Evolutionary conservation across 352 stramenopile genomes (phyloP).

Genomic region (Plasmopara viticola): DNA sequence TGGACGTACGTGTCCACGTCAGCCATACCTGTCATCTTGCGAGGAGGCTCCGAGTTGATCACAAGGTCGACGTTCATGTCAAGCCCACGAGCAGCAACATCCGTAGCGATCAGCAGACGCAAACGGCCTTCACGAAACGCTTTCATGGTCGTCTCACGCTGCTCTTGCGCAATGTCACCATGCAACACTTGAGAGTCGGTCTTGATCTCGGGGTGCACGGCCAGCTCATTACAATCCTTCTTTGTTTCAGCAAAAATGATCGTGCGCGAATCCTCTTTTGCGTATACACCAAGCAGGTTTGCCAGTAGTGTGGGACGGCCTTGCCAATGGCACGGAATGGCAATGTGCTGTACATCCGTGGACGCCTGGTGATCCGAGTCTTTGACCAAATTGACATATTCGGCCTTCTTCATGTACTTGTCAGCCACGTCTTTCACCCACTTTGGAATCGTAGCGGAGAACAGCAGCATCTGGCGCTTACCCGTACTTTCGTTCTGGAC

Average conservation of each 20-base stretch:
- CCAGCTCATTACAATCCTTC: slow-evolving; percentile 92
- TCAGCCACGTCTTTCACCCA: slow-evolving; percentile 89
- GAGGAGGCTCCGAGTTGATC: slow-evolving; percentile 92
- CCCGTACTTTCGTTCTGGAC: slow-evolving; percentile 45
- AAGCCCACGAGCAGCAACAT: slow-evolving; percentile 94
- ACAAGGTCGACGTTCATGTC: slow-evolving; percentile 97
- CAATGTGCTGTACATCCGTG: slow-evolving; percentile 90
- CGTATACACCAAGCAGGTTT: slow-evolving; percentile 76
- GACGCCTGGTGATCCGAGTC: slow-evolving; percentile 85
- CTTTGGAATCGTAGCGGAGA: slow-evolving; percentile 90
- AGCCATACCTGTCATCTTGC: slow-evolving; percentile 70
- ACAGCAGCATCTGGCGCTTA: slow-evolving; percentile 85
- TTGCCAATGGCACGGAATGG: slow-evolving; percentile 90
- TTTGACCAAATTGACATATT: slow-evolving; percentile 90
- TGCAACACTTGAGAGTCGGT: slow-evolving; percentile 89
- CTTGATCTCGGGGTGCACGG: slow-evolving; percentile 84
- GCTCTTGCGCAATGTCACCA: slow-evolving; percentile 95
- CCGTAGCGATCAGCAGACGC: slow-evolving; percentile 94
- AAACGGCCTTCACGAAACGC: slow-evolving; percentile 94
- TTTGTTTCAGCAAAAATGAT: slow-evolving; percentile 95
- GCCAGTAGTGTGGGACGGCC: slow-evolving; percentile 66
- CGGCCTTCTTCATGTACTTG: slow-evolving; percentile 87
- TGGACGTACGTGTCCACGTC: slow-evolving; percentile 99
- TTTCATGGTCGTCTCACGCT: slow-evolving; percentile 96
- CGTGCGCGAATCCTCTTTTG: slow-evolving; percentile 83